Evolutionary conservation across 495 filamentous ascomycete species (phyloP).

Genomic region (Haplographium delicatum): DNA sequence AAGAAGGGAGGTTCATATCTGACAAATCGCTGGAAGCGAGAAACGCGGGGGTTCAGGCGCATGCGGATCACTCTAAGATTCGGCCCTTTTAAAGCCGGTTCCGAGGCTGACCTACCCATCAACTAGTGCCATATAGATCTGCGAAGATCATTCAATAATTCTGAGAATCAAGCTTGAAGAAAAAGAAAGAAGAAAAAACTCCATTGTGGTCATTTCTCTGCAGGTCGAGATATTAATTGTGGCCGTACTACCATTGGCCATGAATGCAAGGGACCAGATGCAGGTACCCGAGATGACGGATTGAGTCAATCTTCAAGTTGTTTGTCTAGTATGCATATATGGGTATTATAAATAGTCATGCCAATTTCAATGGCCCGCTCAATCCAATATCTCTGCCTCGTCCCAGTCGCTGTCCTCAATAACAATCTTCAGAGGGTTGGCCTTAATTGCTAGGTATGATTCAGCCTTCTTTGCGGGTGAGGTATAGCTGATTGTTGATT

Average conservation of each 20-base stretch:
- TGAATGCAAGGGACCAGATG: background rate
- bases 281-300: background rate
- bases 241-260: too few species aligned
- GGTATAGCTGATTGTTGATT: constrained; percentile 27
- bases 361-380: too few species aligned
- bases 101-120: too few species aligned
- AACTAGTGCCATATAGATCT: background rate
- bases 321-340: too few species aligned
- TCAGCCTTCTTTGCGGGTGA: constrained; percentile 32
- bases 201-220: too few species aligned
- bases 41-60: too few species aligned
- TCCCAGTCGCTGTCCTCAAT: constrained; percentile 63
- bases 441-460: constrained; percentile 17
- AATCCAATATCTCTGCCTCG: constrained; percentile 41
- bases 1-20: background rate
- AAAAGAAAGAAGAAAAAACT: background rate
- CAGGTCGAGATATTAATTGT: too few species aligned
- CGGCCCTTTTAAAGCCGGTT: too few species aligned
- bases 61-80: too few species aligned
- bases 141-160: background rate
- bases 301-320: too few species aligned
- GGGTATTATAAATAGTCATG: too few species aligned
- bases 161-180: too few species aligned
- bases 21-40: background rate
- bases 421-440: constrained; percentile 32